Conservation (phyloP, 73 alveolate species). For the Paramecium biaurelia region DNA sequence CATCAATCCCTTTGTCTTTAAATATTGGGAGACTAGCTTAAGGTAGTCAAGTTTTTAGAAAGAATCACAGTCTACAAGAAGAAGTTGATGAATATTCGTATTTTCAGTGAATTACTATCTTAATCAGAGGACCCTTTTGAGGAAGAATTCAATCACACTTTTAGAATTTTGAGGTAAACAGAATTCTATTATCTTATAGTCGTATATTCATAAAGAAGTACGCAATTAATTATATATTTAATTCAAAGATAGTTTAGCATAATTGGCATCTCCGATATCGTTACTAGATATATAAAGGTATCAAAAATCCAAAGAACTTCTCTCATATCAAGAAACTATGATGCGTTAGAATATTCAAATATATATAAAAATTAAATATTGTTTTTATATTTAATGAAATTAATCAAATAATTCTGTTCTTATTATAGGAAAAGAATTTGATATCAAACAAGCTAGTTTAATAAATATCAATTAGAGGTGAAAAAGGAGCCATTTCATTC, state of each 20-base stretch:
- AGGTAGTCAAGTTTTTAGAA: conserved; percentile 17
- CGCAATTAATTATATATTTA: conserved; percentile 4
- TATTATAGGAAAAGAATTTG: not conserved
- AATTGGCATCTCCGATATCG: conserved; percentile 28
- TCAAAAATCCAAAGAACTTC: not conserved
- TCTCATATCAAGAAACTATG: not conserved
- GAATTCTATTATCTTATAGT: not conserved
- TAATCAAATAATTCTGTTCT: not conserved
- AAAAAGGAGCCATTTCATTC: not conserved
- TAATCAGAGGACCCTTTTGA: not conserved
- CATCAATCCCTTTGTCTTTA: not conserved
- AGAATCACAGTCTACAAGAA: not conserved
- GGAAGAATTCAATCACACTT: conserved; percentile 15
- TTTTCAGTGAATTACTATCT: not conserved
- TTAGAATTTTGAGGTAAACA: conserved; percentile 16
- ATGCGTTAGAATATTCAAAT: not conserved
- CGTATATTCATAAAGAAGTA: not conserved
- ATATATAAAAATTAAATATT: not conserved
- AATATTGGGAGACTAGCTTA: not conserved
- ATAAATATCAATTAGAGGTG: not conserved
- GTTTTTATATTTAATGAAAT: not conserved
- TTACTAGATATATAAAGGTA: not conserved
- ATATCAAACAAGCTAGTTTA: not conserved
- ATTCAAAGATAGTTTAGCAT: not conserved
- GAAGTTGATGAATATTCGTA: not conserved